A percentile compares a stretch with the other conserved stretches of the same genome.
Conservation (phyloP, 192 early-diverging fungal species). For the Podila verticillata region DNA sequence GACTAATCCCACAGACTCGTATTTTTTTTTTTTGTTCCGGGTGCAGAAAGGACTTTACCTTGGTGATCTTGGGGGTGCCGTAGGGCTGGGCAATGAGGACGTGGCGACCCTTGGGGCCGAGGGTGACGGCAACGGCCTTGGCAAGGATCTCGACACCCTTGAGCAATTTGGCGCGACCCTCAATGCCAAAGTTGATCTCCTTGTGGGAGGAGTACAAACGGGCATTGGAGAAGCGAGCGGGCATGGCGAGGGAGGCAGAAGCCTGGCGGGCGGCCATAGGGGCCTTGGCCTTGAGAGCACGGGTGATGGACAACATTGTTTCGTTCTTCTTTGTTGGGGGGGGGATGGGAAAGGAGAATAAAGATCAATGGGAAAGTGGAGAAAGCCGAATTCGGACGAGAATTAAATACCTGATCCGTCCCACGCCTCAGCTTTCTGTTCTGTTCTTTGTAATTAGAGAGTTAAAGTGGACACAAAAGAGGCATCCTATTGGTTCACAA, state of each 20-base stretch:
- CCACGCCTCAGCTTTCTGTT: too few relatives aligned
- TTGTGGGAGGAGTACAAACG: slow-evolving; percentile 88
- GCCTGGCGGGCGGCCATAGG: slow-evolving; percentile 30
- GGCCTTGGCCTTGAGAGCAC: slow-evolving; percentile 49
- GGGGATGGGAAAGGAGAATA: slow-evolving; percentile 4
- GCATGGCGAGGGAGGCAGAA: slow-evolving; percentile 12
- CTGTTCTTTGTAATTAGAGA: too few relatives aligned
- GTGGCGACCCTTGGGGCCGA: slow-evolving; percentile 99
- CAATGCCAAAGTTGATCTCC: slow-evolving; percentile 96
- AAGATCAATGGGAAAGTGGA: slow-evolving; percentile 19
- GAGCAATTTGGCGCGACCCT: slow-evolving; percentile 91
- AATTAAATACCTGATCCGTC: too few relatives aligned
- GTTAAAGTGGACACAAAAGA: too few relatives aligned
- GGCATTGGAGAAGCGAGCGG: slow-evolving; percentile 28
- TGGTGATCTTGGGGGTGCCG: slow-evolving; percentile 99
- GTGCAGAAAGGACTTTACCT: slow-evolving; percentile 17
- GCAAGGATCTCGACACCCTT: slow-evolving; percentile 97
- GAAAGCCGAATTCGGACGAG: background rate
- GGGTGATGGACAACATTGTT: slow-evolving; percentile 47
- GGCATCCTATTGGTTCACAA: too few relatives aligned
- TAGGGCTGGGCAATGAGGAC: slow-evolving; percentile 99
- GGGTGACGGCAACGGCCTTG: slow-evolving; percentile 98
- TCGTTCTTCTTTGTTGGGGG: background rate
- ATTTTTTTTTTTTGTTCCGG: too few relatives aligned
- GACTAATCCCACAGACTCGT: too few relatives aligned